A percentile compares a stretch with the other conserved stretches of the same genome.
These are phyloP conservation scores for Trichoderma harzianum DNA, from an alignment of 2,329 filamentous ascomycete genomes.

Conservation along the genomic window DNA sequence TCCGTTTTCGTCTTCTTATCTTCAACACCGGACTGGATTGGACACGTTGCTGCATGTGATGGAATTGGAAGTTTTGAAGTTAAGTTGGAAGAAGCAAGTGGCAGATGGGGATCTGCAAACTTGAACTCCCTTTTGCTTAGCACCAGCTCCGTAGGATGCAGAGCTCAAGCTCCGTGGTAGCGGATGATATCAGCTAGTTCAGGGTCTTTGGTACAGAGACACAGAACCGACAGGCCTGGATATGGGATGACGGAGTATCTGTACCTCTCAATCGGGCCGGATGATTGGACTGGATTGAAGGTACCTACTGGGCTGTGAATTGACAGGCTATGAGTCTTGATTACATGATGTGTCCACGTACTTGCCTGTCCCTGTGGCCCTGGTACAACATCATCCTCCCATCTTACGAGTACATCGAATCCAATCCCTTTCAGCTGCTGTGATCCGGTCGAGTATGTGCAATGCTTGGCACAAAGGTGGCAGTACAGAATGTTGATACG, in stretches of 20 bases:
- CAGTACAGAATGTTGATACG: background rate
- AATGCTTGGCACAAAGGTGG: background rate
- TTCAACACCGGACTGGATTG: background rate
- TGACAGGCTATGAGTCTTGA: background rate
- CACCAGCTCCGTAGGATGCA: background rate
- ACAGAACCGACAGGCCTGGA: background rate
- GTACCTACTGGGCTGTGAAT: background rate
- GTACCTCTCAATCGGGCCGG: constrained; percentile 3
- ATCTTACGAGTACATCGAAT: background rate
- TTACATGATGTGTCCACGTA: background rate
- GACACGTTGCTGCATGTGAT: background rate
- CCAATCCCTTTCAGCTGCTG: background rate
- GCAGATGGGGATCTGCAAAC: background rate
- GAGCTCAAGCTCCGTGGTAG: background rate
- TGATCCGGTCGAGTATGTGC: background rate
- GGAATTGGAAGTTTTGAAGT: background rate
- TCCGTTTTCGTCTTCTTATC: background rate
- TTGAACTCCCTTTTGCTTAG: background rate
- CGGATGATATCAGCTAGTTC: background rate
- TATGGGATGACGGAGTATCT: background rate
- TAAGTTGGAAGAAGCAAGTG: background rate
- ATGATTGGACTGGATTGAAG: background rate
- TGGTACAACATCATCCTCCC: background rate
- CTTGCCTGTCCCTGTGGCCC: background rate
- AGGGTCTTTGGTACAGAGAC: background rate